Evolutionary conservation across 139 green algal species (phyloP).

Genomic region (Zygnema cylindricum): DNA sequence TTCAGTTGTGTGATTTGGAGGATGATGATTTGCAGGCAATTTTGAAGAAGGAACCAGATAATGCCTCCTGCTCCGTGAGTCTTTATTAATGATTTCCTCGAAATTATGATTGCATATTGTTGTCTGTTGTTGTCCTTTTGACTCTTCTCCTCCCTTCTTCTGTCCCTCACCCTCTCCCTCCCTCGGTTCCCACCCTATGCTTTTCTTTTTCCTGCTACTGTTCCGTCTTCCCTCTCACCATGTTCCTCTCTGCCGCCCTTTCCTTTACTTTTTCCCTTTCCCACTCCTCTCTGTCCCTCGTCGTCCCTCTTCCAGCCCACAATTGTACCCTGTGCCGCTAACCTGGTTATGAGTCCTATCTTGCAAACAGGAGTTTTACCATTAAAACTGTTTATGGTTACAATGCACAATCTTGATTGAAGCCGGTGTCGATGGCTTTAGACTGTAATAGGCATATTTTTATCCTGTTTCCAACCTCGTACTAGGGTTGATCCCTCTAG

Average conservation of each 20-base stretch:
- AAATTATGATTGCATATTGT: too few relatives aligned
- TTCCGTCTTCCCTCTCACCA: background rate
- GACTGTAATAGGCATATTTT: too few relatives aligned
- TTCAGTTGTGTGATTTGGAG: slow-evolving; percentile 43
- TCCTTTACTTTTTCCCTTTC: background rate
- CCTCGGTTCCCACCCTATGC: too few relatives aligned
- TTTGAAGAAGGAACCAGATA: slow-evolving; percentile 1
- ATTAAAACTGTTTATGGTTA: background rate
- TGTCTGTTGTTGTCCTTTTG: too few relatives aligned
- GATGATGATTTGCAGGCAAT: slow-evolving; percentile 32
- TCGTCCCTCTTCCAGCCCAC: background rate
- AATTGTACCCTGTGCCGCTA: too few relatives aligned
- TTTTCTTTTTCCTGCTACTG: background rate
- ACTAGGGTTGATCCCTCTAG: too few relatives aligned
- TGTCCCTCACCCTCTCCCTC: too few relatives aligned
- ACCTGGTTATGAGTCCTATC: too few relatives aligned
- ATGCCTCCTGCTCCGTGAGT: slow-evolving; percentile 13
- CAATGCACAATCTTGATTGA: background rate
- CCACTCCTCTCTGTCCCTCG: background rate
- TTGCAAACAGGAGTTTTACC: too few relatives aligned
- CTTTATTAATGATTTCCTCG: too few relatives aligned
- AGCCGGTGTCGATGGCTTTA: background rate
- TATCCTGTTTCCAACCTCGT: too few relatives aligned
- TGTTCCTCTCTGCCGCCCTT: background rate
- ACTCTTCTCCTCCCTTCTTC: too few relatives aligned